A percentile compares a stretch with the other conserved stretches of the same genome.
Conservation (phyloP, 2,329 filamentous ascomycete species). For the Hortaea werneckii region DNA sequence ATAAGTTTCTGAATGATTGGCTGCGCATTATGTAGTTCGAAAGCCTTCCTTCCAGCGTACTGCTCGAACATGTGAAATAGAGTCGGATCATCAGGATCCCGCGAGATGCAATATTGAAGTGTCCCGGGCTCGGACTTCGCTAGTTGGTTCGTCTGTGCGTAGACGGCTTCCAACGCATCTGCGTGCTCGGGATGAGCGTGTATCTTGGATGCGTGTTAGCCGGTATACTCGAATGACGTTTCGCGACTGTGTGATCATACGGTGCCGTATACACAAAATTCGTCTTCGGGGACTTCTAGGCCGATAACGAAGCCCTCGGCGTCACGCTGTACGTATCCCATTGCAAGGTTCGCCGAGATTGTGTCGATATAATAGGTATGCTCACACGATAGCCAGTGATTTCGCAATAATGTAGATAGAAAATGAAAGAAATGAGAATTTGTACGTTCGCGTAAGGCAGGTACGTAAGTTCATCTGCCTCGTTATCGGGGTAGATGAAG, state of each 20-base stretch:
- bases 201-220: too few species aligned
- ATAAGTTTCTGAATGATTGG: slow-evolving; percentile 22
- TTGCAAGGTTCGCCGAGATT: too few species aligned
- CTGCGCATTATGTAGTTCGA: slow-evolving; percentile 22
- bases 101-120: slow-evolving; percentile 22
- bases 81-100: slow-evolving; percentile 20
- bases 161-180: slow-evolving; percentile 24
- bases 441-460: too few species aligned
- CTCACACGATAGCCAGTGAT: too few species aligned
- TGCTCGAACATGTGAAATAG: slow-evolving; percentile 29
- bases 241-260: too few species aligned
- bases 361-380: too few species aligned
- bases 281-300: background rate
- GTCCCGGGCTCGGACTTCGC: slow-evolving; percentile 12
- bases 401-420: too few species aligned
- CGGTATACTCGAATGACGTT: too few species aligned
- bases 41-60: slow-evolving; percentile 20
- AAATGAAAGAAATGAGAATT: too few species aligned
- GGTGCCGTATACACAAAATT: background rate
- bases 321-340: background rate
- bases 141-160: slow-evolving; percentile 20
- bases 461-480: too few species aligned
- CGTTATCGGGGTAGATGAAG: too few species aligned
- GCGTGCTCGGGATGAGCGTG: slow-evolving; percentile 24
- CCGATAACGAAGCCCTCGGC: background rate